phyloP scores from a whole-genome alignment of 345 rosid species.

The Brassica incana region DNA sequence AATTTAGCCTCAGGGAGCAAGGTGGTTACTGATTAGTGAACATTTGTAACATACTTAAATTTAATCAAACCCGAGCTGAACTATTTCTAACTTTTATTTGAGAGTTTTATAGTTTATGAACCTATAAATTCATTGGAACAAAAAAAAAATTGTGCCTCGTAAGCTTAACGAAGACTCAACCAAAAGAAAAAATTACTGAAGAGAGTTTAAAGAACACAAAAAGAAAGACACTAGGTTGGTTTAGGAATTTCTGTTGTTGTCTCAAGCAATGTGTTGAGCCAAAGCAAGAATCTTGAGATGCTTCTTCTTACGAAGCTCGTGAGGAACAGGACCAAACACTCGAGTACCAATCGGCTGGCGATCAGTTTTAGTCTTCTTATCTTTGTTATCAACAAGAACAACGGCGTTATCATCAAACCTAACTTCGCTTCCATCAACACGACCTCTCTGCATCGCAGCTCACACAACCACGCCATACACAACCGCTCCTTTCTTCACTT shows the following conservation, averaged over 20 bases:
- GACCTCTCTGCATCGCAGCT: conserved; percentile 88
- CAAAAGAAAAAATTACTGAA: not conserved
- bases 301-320: conserved; percentile 85
- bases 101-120: not conserved
- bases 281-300: conserved; percentile 84
- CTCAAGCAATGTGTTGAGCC: conserved; percentile 83
- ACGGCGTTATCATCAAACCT: conserved; percentile 92
- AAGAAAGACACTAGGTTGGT: not conserved
- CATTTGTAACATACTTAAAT: too few relatives aligned
- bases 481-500: conserved; percentile 91
- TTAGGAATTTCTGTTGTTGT: not conserved
- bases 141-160: not conserved
- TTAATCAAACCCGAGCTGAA: not conserved
- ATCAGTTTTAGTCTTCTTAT: conserved; percentile 44
- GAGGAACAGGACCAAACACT: conserved; percentile 89
- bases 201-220: not conserved
- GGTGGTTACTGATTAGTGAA: not conserved
- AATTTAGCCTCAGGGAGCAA: not conserved
- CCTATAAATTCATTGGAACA: not conserved
- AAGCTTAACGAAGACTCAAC: not conserved
- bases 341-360: conserved; percentile 77
- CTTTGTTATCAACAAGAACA: conserved; percentile 60
- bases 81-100: not conserved
- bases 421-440: conserved; percentile 85
- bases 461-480: conserved; percentile 79